Evolutionary conservation across 805 yeast species (phyloP).

Genomic region (Groenewaldozyma salmanticensis): DNA sequence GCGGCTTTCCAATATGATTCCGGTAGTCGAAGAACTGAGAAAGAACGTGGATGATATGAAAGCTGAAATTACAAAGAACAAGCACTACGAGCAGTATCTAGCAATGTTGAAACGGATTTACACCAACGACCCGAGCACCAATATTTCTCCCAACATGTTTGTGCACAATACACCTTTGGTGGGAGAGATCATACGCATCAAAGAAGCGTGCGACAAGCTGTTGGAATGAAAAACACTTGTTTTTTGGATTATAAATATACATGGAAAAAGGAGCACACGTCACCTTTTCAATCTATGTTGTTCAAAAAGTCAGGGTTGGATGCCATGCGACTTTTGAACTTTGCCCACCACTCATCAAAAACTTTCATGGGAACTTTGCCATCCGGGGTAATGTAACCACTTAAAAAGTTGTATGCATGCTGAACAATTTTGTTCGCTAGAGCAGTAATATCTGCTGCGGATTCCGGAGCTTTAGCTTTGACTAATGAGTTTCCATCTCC

Average conservation of each 20-base stretch:
- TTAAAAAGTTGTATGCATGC: conserved; percentile 83
- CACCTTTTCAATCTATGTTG: conserved; percentile 24
- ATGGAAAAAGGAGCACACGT: no score
- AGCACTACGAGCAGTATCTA: neutral
- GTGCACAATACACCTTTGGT: neutral
- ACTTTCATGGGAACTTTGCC: conserved; percentile 82
- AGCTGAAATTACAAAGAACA: neutral
- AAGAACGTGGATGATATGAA: neutral
- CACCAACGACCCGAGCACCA: neutral
- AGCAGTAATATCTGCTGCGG: conserved; percentile 41
- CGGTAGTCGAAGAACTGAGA: neutral
- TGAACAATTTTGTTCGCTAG: conserved; percentile 82
- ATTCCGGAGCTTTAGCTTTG: conserved; percentile 23
- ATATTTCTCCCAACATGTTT: no score
- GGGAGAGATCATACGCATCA: neutral
- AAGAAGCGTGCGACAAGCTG: neutral
- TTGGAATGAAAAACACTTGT: no score
- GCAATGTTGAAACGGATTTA: neutral
- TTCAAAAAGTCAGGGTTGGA: conserved; percentile 81
- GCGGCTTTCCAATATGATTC: neutral
- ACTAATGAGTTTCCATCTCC: conserved; percentile 10
- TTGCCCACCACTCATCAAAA: conserved; percentile 91
- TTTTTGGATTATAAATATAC: no score
- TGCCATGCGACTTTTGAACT: conserved; percentile 62
- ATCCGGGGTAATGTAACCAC: conserved; percentile 71